Conservation (phyloP, 2,329 filamentous ascomycete genomes). For the Colletotrichum spinosum region DNA sequence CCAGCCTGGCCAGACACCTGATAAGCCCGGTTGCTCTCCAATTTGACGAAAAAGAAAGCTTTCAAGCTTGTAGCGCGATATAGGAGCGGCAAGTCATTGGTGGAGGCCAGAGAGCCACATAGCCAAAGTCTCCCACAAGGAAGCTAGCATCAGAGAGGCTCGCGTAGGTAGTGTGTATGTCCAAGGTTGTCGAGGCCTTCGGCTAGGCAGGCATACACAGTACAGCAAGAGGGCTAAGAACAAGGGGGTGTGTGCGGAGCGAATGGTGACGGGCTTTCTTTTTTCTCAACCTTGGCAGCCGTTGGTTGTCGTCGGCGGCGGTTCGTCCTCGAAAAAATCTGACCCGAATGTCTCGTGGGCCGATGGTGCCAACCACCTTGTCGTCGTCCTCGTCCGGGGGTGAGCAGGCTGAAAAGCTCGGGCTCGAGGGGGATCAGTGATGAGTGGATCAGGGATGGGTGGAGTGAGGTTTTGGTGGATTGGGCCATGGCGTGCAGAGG, state of each 20-base stretch:
- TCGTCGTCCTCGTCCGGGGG: neutral
- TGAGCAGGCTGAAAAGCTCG: constrained; percentile 27
- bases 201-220: constrained; percentile 5
- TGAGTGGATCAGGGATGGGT: constrained; percentile 15
- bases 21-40: too few relatives aligned
- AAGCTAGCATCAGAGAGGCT: too few relatives aligned
- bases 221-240: constrained; percentile 1
- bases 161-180: too few relatives aligned
- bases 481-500: too few relatives aligned
- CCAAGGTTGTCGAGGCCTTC: neutral
- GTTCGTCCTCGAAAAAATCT: constrained; percentile 11
- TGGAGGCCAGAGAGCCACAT: too few relatives aligned
- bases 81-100: too few relatives aligned
- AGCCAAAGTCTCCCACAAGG: too few relatives aligned
- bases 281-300: constrained; percentile 33
- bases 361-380: constrained; percentile 14
- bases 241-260: constrained; percentile 1
- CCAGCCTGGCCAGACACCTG: too few relatives aligned
- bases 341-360: constrained; percentile 25
- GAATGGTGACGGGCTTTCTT: constrained; percentile 20
- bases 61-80: too few relatives aligned
- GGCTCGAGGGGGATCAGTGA: constrained; percentile 25
- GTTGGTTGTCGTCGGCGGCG: constrained; percentile 32
- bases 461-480: constrained; percentile 2
- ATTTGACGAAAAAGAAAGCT: too few relatives aligned